Evolutionary conservation across 306 rosid species (phyloP), one percentile per base, ranked within the genome.

Genomic region (Sicyos baderoa): DNA sequence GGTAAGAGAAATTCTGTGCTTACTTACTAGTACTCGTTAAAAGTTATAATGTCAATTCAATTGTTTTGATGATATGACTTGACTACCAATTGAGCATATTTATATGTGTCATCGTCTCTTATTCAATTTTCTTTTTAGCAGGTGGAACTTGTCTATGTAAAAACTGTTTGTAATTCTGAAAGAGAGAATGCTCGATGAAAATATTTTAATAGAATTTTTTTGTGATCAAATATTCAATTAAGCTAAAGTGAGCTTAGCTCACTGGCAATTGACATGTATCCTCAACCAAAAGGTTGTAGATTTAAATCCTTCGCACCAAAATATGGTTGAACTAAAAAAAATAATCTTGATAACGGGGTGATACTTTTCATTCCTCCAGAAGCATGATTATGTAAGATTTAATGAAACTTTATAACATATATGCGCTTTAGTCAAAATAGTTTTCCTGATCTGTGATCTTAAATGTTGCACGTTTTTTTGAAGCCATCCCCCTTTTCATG

Each of bases 1-100:
- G 99, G 99, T 94, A 80, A 59, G 80, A 25, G 17, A 48, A 15
- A 48, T 14, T 22, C 3, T 67, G 47, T 54, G n/a, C 52, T 62
- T 12, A 40, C 52, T 62, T 12, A 40, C 66, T 63, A 19, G 53
- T 69, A 47, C 15, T 76, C 58, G 49, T 56, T 45, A 52, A 51
- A 42, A 72, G 40, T 67, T 15, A 67, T 49, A 14, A 16, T 47
- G 47, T 16, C 7, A 0, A 17, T 21, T 21, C 6, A 15, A 49
- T 49, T 51, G 3, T 47, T 47, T 64, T 64, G 32, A 6, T 44
- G 35, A 64, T 21, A 63, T 11, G 29, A 64, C 70, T 6, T 11
- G 29, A 64, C 70, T 6, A 44, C 12, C 70, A 19, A 40, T 18
- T 10, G 51, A 19, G 16, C 7, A 40, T 40, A 40, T 63, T 57